Percentiles rank a stretch among this genome's conserved stretches.
phyloP scores from a whole-genome alignment of 352 stramenopile species.

The Phytophthora pinifolia region DNA sequence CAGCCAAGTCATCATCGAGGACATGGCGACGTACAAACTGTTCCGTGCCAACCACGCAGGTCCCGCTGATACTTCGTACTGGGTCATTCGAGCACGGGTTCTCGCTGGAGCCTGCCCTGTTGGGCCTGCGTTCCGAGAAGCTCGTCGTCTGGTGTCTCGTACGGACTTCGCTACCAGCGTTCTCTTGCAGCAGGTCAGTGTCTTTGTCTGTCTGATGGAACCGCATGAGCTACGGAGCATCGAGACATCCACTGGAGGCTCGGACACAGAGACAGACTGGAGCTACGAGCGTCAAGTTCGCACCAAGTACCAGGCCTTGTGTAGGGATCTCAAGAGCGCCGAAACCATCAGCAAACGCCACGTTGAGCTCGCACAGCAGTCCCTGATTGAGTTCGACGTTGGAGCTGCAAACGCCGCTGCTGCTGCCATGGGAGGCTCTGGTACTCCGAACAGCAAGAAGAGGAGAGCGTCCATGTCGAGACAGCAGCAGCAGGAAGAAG shows the following conservation, averaged over 20 bases:
- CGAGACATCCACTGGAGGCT: slow-evolving; percentile 9
- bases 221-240: slow-evolving; percentile 36
- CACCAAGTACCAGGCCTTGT: slow-evolving; percentile 44
- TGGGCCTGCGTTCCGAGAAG: slow-evolving; percentile 46
- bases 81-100: slow-evolving; percentile 59
- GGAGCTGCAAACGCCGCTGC: slow-evolving; percentile 11
- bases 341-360: slow-evolving; percentile 44
- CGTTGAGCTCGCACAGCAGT: slow-evolving; percentile 42
- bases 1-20: slow-evolving; percentile 53
- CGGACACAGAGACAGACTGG: slow-evolving; percentile 22
- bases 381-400: slow-evolving; percentile 23
- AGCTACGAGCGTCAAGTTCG: slow-evolving; percentile 56
- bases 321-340: slow-evolving; percentile 36
- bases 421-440: slow-evolving; percentile 14
- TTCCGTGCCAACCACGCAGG: slow-evolving; percentile 68
- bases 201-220: slow-evolving; percentile 67
- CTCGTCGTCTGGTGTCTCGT: slow-evolving; percentile 43
- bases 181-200: slow-evolving; percentile 59
- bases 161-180: slow-evolving; percentile 61
- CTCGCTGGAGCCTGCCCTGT: slow-evolving; percentile 59
- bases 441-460: slow-evolving; percentile 7
- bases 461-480: slow-evolving; percentile 9
- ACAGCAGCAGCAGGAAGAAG: slow-evolving; percentile 17
- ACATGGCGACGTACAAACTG: slow-evolving; percentile 57
- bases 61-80: slow-evolving; percentile 70